These are phyloP conservation scores for Corymbia calophylla DNA, from an alignment of 441 rosid species.

Conservation along the genomic window DNA sequence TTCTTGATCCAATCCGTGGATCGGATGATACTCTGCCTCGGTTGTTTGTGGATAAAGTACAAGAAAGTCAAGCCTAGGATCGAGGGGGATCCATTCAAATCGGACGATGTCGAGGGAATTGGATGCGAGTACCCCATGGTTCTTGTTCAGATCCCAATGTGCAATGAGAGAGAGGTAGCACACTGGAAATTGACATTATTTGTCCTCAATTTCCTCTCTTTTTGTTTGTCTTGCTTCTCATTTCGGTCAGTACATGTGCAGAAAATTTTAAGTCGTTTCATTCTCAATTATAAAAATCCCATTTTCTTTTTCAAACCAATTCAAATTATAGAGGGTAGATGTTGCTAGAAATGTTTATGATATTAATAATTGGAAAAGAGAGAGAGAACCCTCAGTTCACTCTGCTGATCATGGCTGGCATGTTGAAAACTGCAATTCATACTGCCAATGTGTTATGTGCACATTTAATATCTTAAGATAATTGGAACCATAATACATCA, in stretches of 20 bases:
- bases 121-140: background rate
- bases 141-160: conserved; percentile 1
- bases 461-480: background rate
- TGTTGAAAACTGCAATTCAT: background rate
- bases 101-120: background rate
- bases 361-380: background rate
- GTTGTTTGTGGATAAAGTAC: background rate
- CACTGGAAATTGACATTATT: background rate
- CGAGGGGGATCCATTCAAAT: background rate
- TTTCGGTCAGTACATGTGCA: background rate
- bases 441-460: background rate
- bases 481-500: background rate
- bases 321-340: background rate
- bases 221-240: background rate
- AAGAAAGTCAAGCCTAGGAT: background rate
- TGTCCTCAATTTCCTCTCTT: background rate
- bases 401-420: background rate
- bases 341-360: background rate
- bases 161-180: background rate
- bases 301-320: background rate
- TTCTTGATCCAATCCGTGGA: background rate
- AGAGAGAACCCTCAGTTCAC: background rate
- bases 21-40: background rate
- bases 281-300: background rate
- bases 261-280: background rate